Conservation (phyloP, 345 rosid genomes). For the Dovyalis caffra region DNA sequence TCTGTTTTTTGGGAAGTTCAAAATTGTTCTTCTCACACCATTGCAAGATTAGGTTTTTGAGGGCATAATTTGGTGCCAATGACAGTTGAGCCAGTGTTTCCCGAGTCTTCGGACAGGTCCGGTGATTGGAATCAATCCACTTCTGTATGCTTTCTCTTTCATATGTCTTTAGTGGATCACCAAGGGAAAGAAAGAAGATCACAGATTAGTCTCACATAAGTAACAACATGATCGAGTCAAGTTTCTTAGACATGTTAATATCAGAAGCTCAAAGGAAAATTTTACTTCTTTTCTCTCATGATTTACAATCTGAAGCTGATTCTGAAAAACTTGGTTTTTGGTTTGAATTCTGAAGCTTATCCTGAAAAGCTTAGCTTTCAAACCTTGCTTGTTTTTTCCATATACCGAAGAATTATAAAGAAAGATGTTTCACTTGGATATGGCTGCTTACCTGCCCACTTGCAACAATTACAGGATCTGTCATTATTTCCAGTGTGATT, state of each 20-base stretch:
- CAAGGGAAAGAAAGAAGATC: neutral
- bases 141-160: conserved; percentile 70
- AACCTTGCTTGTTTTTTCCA: too few species aligned
- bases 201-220: too few species aligned
- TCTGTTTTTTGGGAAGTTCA: conserved; percentile 48
- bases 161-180: conserved; percentile 42
- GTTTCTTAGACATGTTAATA: too few species aligned
- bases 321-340: too few species aligned
- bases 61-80: conserved; percentile 64
- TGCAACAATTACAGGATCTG: conserved; percentile 73
- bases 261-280: too few species aligned
- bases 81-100: conserved; percentile 55
- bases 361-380: too few species aligned
- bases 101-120: conserved; percentile 74
- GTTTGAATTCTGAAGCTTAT: too few species aligned
- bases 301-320: too few species aligned
- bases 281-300: too few species aligned
- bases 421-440: neutral
- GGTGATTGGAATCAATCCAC: conserved; percentile 69
- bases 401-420: neutral
- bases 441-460: conserved; percentile 66
- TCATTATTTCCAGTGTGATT: conserved; percentile 75
- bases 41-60: conserved; percentile 58
- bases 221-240: too few species aligned
- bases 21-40: conserved; percentile 78